Evolutionary conservation across 257 asterid genomes (phyloP).

Genomic region (Hygrophila difformis): DNA sequence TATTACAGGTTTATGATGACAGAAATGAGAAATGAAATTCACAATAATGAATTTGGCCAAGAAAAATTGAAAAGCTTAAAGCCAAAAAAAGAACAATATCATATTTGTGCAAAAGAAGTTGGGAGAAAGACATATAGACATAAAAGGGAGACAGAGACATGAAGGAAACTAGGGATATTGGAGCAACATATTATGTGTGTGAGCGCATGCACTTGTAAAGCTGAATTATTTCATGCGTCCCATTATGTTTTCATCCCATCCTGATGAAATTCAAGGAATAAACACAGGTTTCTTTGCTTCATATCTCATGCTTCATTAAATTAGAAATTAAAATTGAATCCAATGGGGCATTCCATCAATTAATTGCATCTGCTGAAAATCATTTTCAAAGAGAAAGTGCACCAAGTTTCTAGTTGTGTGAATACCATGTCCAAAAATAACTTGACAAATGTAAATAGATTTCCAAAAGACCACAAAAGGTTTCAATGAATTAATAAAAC

Average conservation of each 20-base stretch:
- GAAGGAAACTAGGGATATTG: too few species aligned
- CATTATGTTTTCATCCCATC: neutral
- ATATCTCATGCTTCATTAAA: neutral
- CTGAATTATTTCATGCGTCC: conserved; percentile 5
- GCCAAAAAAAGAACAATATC: neutral
- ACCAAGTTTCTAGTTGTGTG: neutral
- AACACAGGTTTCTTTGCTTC: neutral
- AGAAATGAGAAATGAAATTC: neutral
- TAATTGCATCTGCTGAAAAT: neutral
- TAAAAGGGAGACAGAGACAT: too few species aligned
- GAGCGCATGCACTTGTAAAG: conserved; percentile 2
- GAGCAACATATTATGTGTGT: too few species aligned
- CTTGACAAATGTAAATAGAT: neutral
- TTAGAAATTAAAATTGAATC: neutral
- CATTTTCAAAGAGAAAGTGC: neutral
- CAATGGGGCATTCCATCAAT: neutral
- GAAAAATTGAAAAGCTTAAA: too few species aligned
- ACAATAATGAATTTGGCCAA: too few species aligned
- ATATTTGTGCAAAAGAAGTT: neutral
- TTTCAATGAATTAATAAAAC: neutral
- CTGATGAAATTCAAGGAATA: neutral
- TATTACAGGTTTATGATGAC: neutral
- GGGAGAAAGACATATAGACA: neutral
- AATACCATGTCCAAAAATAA: neutral
- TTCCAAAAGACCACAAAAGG: conserved; percentile 10